Evolutionary conservation across 2,329 filamentous ascomycete species (phyloP), one percentile per base, ranked within the genome.

Genomic region (Elsinoe perseae): DNA sequence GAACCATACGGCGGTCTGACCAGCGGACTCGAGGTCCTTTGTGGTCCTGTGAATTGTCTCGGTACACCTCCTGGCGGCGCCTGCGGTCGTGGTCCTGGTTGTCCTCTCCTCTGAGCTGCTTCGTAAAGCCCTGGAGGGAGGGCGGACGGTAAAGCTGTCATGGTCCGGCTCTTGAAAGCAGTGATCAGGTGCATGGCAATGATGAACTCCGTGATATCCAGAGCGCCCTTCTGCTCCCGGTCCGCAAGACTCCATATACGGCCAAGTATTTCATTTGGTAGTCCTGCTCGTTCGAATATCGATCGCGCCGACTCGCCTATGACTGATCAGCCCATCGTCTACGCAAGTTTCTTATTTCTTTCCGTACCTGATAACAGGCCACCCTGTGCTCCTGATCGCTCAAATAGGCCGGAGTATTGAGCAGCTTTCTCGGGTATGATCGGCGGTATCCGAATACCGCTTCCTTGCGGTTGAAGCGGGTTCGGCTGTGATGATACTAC

Each of bases 141-240:
- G 23, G 86, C 82, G 59, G 77, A 86, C 1, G 93, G 93, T 57
- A 97, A 78, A 18, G 81, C 83, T 61, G 89, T 84, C 69, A 98
- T 80, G 27, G 84, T 79, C 20, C 90, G 87, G 10, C 84, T 86
- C 76, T 95, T 95, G 73, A 89, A 89, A 10, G 90, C 95, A 12
- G 89, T 92, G 60, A 98, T 79, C 59, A 98, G 77, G 70, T 98
- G 93, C 93, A 98, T 98, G 44, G 93, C 93, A 66, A 98, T 95
- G 67, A 95, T 87, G 69, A 98, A 98, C 65, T 97, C 93, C 12
- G 90, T 92, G 64, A 85, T 79, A 57, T 91, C 87, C 32, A 98
- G 78, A 28, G 86, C 84, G 52, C 93, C 93, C 54, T 91, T 84
- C 72, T 95, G 90, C 71, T 96, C 91, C 0, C 89, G 93, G 69